Base-by-base conservation (phyloP, 495 filamentous ascomycete genomes). In the Aspergillus conjunctus region DNA sequence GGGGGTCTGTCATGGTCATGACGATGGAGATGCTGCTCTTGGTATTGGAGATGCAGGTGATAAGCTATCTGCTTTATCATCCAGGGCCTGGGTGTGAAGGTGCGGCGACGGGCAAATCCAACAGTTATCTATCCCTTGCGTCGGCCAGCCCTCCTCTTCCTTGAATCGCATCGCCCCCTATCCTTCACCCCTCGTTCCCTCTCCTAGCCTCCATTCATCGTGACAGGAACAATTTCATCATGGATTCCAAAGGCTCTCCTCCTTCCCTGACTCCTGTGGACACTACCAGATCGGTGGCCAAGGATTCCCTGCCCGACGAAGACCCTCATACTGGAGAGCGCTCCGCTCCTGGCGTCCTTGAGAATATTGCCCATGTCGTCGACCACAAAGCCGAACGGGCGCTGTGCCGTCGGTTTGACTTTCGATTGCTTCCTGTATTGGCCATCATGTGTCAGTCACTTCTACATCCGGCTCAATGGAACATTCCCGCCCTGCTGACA, bases 381-480 rank as follows among this genome's bases (percentile, higher is more conserved):
- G 76, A 79, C 56, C 74, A 77, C 52, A 68, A 77, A 55, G 84
- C 86, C 15, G 86, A 89, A 65, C 80, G 78, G 49, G 79, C 80
- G n/a, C 74, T 88, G 22, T 87, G 85, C 59, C 82, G 83, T 62
- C 84, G 83, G 52, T 88, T 88, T 54, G 87, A 89, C 64, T 66
- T 84, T 51, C 81, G 85, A 30, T 68, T 89, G 44, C 70, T 89
- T 11, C 87, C 87, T 0, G 80, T 88, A 4, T 64, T 89, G 46
- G 86, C 86, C 26, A 44, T 85, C 1, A 89, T 89, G 87, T 86
- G 82, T 81, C 68, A 66, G 76, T 68, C 66, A 56, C 55, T 18
- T 46, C 43, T 31, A 2, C 20, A 22, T 9, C 17, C 7, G 10
- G 3, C 26, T 7, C 21, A 43, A 8, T 17, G 1, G 17, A 33